Percentiles rank a stretch among this genome's conserved stretches.
These are phyloP conservation scores for Phytopythium ostracodes DNA, from an alignment of 352 stramenopile genomes.

Conservation along the genomic window DNA sequence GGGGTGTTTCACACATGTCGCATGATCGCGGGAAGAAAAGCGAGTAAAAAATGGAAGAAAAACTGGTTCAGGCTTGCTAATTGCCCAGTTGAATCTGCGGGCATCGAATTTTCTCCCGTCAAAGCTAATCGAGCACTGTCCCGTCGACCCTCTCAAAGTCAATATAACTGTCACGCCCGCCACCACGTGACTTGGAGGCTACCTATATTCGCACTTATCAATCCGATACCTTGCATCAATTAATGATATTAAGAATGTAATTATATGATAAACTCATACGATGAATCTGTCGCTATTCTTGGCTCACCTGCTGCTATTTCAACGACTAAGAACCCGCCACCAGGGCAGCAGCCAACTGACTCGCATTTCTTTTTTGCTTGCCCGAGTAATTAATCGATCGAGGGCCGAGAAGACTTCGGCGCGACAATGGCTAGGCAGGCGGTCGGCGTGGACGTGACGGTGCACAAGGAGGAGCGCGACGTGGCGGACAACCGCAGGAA, in stretches of 20 bases:
- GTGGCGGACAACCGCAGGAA: constrained; percentile 42
- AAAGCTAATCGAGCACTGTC: no score
- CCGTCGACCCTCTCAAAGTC: neutral
- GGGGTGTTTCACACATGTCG: neutral
- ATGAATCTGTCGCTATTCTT: no score
- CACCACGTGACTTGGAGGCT: no score
- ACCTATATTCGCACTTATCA: no score
- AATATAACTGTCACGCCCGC: neutral
- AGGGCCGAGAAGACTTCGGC: neutral
- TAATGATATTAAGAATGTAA: no score
- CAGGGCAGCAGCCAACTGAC: neutral
- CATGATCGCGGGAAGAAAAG: neutral
- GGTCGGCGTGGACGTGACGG: constrained; percentile 57
- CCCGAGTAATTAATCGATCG: constrained; percentile 1
- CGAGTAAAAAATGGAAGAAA: neutral
- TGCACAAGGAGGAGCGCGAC: constrained; percentile 60
- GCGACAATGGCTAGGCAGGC: constrained; percentile 13
- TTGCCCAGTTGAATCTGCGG: neutral
- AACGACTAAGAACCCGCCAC: neutral
- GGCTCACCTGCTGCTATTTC: neutral
- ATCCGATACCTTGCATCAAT: no score
- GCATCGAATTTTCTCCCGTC: no score
- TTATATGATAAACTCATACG: no score
- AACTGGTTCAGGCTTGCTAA: neutral
- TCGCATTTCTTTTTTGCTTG: constrained; percentile 1